A percentile compares a stretch with the other conserved stretches of the same genome.
These are phyloP conservation scores for Gymnopilus dilepis DNA, from an alignment of 768 basidiomycete species.

Conservation along the genomic window DNA sequence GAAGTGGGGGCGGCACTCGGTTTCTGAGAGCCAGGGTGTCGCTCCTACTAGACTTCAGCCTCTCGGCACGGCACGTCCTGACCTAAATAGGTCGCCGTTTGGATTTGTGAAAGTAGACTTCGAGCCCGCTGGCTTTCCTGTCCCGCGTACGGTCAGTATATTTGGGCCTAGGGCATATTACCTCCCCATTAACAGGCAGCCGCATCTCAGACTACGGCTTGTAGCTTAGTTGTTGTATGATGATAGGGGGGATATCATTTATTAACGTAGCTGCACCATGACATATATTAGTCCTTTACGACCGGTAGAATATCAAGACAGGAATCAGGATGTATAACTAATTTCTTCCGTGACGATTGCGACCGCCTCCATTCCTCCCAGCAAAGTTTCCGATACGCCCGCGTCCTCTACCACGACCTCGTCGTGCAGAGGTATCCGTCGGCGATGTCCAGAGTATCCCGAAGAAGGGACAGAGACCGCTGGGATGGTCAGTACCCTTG, in stretches of 20 bases:
- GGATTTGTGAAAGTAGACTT: not conserved
- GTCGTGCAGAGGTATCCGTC: too few species aligned
- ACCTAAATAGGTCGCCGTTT: slow-evolving; percentile 21
- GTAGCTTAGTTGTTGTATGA: not conserved
- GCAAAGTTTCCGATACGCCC: too few species aligned
- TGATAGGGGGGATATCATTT: too few species aligned
- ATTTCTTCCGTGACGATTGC: too few species aligned
- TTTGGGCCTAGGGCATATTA: too few species aligned
- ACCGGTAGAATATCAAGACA: too few species aligned
- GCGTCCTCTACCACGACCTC: too few species aligned
- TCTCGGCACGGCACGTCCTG: slow-evolving; percentile 19
- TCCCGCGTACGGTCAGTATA: slow-evolving; percentile 17
- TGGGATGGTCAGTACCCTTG: not conserved
- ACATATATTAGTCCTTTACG: too few species aligned
- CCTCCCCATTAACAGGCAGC: not conserved
- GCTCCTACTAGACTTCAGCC: slow-evolving; percentile 6
- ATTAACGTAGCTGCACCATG: too few species aligned
- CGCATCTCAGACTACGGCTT: not conserved
- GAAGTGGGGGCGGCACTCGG: not conserved
- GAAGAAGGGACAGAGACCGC: not conserved
- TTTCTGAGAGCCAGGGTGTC: not conserved
- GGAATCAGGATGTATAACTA: too few species aligned
- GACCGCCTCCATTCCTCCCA: too few species aligned
- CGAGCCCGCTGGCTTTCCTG: slow-evolving; percentile 12
- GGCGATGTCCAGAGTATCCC: not conserved